Base-by-base conservation (phyloP, 306 rosid genomes). In the Dalbergia cultrata region DNA sequence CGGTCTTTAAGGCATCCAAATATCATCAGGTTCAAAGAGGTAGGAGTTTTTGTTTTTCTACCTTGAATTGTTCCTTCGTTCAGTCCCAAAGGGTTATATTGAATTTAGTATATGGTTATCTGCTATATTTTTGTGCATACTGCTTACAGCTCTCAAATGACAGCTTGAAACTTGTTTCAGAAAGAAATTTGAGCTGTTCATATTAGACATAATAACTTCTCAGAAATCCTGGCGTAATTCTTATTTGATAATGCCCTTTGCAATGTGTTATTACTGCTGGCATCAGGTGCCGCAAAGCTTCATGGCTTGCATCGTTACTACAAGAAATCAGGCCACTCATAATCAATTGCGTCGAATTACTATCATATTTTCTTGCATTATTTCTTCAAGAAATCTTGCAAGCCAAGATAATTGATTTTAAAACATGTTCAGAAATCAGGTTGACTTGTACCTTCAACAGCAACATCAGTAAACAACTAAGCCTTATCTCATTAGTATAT, bases 1-100 rank as follows among this genome's bases (percentile, higher is more conserved):
- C 84, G 96, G 74, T 91, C 97, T 61, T 83, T 95, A 87, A 89
- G 86, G 91, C 99, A 95, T 87, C 99, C 99, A 17, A 95, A 95
- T 74, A 95, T 95, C 68, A 88, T 95, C 90, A 87, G 95, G 84
- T 95, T 95, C 91, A 92, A 93, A 86, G 98, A 95, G 98, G 99
- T 93, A 85, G 77, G 77, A 68, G 7, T n/a, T 37, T 26, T 37
- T 75, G 39, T 49, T 76, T 72, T 73, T 56, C 11, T 22, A 66
- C 33, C 58, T 50, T 26, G 8, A 72, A 49, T 19, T 35, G 59
- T 70, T 61, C 34, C 60, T 53, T 57, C 8, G 3, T 19, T 44
- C 47, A 39, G 58, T 56, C 80, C 71, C 45, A 63, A 50, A 13
- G 5, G 56, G 9, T 21, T 31, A 61, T 37, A 33, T 45, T 65